Base-by-base conservation (phyloP, 768 basidiomycete genomes). In the Hirschioporus abietinus region DNA sequence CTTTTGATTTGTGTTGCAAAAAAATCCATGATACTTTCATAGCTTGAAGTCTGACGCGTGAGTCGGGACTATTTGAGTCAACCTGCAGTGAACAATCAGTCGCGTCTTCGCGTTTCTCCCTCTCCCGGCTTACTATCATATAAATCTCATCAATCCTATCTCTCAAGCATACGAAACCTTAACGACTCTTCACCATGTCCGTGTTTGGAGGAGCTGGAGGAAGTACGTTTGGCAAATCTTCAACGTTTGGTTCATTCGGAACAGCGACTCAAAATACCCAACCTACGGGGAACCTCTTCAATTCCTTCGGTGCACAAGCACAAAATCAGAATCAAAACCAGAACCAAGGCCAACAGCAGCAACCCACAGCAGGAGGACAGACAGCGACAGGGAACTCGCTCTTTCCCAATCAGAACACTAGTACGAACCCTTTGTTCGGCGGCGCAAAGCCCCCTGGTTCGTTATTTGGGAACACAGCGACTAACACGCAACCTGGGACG, bases 251-350 rank as follows among this genome's bases (percentile, higher is more conserved):
- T 61, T 18, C 30, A 24, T 61, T 61, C 60, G 60, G 60, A 61
- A 61, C 60, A 25, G 12, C 60, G 12, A 61, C 4, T 34, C 25
- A 34, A 17, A 61, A 25, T 61, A 61, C 60, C 10, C 30, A 25
- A 61, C 60, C 60, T 34, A 24, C 60, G 20, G 65, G 70, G 34
- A 66, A 70, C 57, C 60, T 74, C 1, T 76, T 76, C 24, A 66
- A 62, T 61, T 4, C 60, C 25, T 61, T 61, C 30, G 60, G 60
- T 15, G 25, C 24, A 34, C 24, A 61, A 25, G 25, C 24, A 34
- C 24, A 61, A 25, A 34, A 17, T 61, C 60, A 61, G 60, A 61
- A 61, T 23, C 9, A 6, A 25, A 34, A 8, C 20, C 60, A 61
- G 60, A 61, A 61, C 60, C 60, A 61, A 61, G 15, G 23, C 12